Conservation (phyloP, 306 rosid species). For the Coriaria nepalensis region DNA sequence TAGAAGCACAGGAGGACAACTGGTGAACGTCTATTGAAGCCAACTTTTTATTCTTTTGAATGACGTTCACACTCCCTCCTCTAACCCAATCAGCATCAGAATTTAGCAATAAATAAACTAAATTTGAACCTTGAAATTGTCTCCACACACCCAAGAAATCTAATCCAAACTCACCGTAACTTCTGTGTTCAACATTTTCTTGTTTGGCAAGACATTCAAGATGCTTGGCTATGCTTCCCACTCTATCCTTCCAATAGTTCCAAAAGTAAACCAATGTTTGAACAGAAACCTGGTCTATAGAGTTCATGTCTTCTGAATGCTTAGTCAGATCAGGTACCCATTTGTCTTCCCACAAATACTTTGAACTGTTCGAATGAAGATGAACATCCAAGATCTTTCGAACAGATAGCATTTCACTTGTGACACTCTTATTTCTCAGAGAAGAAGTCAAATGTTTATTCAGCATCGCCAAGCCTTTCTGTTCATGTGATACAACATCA, state of each 20-base stretch:
- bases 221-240: slow-evolving; percentile 21
- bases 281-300: slow-evolving; percentile 26
- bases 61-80: slow-evolving; percentile 15
- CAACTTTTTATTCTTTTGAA: slow-evolving; percentile 24
- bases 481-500: slow-evolving; percentile 27
- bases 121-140: slow-evolving; percentile 11
- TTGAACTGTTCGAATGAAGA: slow-evolving; percentile 15
- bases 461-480: slow-evolving; percentile 4
- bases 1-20: slow-evolving; percentile 26
- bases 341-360: slow-evolving; percentile 31
- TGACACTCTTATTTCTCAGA: slow-evolving; percentile 19
- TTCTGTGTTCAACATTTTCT: slow-evolving; percentile 19
- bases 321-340: slow-evolving; percentile 15
- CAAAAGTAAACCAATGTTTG: slow-evolving; percentile 52
- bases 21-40: slow-evolving; percentile 21
- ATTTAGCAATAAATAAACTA: slow-evolving; percentile 26
- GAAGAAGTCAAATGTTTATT: slow-evolving; percentile 26
- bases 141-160: slow-evolving; percentile 44
- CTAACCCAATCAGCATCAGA: slow-evolving; percentile 52
- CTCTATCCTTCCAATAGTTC: slow-evolving; percentile 51
- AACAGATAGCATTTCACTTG: slow-evolving; percentile 43
- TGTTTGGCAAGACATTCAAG: slow-evolving; percentile 22
- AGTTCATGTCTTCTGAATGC: slow-evolving; percentile 18
- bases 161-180: slow-evolving; percentile 36
- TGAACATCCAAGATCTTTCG: slow-evolving; percentile 53